Evolutionary conservation across 2,329 filamentous ascomycete species (phyloP), one percentile per base, ranked within the genome.

Genomic region (Nigrospora oryzae): DNA sequence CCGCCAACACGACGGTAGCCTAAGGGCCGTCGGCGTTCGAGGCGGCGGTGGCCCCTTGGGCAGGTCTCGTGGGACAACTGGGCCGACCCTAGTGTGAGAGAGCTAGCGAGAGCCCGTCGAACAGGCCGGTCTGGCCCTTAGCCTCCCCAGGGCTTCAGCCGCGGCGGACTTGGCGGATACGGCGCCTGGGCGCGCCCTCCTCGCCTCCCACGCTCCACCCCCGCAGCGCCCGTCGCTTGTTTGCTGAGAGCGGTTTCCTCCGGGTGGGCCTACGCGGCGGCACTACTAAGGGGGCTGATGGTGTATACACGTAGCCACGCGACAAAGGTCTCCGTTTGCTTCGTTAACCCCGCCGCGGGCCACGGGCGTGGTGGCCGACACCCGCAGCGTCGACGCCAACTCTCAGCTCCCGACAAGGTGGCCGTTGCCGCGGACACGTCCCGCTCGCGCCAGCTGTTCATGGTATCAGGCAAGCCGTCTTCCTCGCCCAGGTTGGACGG

Each of bases 291-390:
- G 23, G 19, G 23, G 23, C 23, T 28, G 8, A 6, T 10, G 23
- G 23, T 28, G 23, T 28, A 28, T 28, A 23, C 16, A 3, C 31
- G 10, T n/a, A 23, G 31, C 12, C 16, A 15, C 7, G 30, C 16
- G 39, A 64, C 7, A 10, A 50, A 53, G 12, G 51, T 61, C 7
- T 53, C 54, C 8, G 59, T 49, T 46, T 40, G 53, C 19, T 23
- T n/a, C 19, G n/a, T 33, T 28, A 19, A 38, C 19, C 15, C 16
- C 39, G 17, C 39, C 23, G 6, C 65, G 56, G 39, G 57, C 58
- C 2, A 52, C 47, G 1, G 56, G 56, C 5, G 56, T 61, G 4
- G 31, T 40, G 1, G 54, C 60, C 6, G 38, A 40, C 5, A 52
- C 49, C 2, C 28, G 14, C 4, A 46, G 51, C 33, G 3, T 50